Percentiles rank a stretch among this genome's conserved stretches.
phyloP scores from a whole-genome alignment of 2,329 filamentous ascomycete genomes.

The Harringtonia aguacate region DNA sequence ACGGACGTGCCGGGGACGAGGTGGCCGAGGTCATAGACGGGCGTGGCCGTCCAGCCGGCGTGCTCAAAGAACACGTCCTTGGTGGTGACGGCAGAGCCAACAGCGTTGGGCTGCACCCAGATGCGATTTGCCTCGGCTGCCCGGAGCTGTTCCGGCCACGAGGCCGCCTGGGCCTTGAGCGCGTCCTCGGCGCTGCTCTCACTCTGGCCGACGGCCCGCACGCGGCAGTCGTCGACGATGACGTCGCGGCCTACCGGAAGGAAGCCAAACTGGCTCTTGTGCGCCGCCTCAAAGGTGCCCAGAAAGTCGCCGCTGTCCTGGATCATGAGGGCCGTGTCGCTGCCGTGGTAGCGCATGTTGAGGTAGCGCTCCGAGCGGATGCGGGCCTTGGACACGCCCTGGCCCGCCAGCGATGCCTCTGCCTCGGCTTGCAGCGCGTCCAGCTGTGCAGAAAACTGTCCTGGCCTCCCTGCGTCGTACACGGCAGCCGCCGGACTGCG shows the following conservation, averaged over 20 bases:
- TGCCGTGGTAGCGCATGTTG: constrained; percentile 86
- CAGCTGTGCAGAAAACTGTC: constrained; percentile 59
- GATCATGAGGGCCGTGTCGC: constrained; percentile 89
- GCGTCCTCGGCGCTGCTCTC: constrained; percentile 71
- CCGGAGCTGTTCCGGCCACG: constrained; percentile 39
- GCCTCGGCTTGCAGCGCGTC: constrained; percentile 70
- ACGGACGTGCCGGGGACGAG: constrained; percentile 63
- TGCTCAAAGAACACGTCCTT: constrained; percentile 82
- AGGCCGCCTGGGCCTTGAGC: constrained; percentile 68
- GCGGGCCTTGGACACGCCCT: constrained; percentile 66
- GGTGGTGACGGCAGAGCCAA: not conserved
- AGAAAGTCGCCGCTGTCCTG: too few species aligned
- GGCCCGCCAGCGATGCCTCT: constrained; percentile 52
- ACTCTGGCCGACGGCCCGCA: constrained; percentile 80
- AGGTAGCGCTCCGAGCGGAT: constrained; percentile 86
- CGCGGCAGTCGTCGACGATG: constrained; percentile 81
- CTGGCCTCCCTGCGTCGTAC: too few species aligned
- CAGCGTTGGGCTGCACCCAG: too few species aligned
- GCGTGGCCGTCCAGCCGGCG: constrained; percentile 64
- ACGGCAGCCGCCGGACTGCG: constrained; percentile 66
- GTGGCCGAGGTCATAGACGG: constrained; percentile 71
- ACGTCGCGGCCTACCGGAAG: constrained; percentile 75
- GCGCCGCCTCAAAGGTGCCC: too few species aligned
- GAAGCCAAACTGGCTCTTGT: constrained; percentile 89
- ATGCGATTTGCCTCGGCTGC: too few species aligned